These are phyloP conservation scores for Epichloe aotearoae DNA, from an alignment of 2,329 filamentous ascomycete genomes.

Conservation along the genomic window DNA sequence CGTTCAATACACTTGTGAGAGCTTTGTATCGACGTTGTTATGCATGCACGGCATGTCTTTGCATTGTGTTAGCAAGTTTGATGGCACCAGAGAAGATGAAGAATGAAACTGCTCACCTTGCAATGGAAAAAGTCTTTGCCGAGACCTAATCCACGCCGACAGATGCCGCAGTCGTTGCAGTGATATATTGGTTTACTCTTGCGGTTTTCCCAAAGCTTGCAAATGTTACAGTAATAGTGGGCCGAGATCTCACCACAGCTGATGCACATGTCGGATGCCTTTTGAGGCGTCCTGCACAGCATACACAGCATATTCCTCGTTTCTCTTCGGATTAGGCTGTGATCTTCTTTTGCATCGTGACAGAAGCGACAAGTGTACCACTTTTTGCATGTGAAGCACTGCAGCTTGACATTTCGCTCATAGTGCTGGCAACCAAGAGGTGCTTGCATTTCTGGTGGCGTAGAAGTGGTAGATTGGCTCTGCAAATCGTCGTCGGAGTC, in stretches of 20 bases:
- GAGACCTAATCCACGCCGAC: slow-evolving; percentile 75
- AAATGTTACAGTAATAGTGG: slow-evolving; percentile 85
- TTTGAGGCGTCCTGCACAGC: slow-evolving; percentile 78
- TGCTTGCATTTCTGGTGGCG: slow-evolving; percentile 21
- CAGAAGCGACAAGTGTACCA: slow-evolving; percentile 97
- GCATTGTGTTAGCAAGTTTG: neutral
- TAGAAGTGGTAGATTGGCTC: slow-evolving; percentile 8
- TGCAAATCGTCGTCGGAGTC: slow-evolving; percentile 32
- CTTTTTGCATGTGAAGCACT: slow-evolving; percentile 76
- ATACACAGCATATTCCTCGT: slow-evolving; percentile 97
- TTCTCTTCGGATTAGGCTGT: slow-evolving; percentile 64
- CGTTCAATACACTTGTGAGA: slow-evolving; percentile 91
- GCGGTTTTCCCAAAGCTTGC: slow-evolving; percentile 96
- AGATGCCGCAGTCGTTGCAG: slow-evolving; percentile 91
- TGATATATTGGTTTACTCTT: slow-evolving; percentile 87
- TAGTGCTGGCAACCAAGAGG: slow-evolving; percentile 82
- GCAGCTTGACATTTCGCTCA: slow-evolving; percentile 86
- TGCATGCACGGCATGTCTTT: slow-evolving; percentile 83
- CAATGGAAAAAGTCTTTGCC: slow-evolving; percentile 98
- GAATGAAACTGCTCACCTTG: slow-evolving; percentile 48
- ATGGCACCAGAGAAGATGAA: neutral
- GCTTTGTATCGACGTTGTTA: slow-evolving; percentile 71
- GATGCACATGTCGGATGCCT: slow-evolving; percentile 63
- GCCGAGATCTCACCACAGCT: slow-evolving; percentile 66
- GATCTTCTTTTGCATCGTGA: slow-evolving; percentile 72